phyloP scores from a whole-genome alignment of 2,329 filamentous ascomycete species.

The Colletotrichum navitas region DNA sequence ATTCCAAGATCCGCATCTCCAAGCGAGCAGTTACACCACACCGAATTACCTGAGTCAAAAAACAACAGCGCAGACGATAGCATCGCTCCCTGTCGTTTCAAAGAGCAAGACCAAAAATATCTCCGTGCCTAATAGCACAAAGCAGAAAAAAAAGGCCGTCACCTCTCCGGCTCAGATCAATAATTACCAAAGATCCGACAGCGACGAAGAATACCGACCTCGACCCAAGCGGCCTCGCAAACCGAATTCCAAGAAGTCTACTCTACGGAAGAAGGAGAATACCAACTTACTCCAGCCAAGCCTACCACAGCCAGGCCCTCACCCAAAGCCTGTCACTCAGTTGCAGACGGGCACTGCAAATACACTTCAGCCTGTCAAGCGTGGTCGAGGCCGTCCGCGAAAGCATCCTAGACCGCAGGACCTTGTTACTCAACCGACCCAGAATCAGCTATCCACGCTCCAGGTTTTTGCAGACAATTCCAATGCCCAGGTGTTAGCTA shows the following conservation, averaged over 20 bases:
- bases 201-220: slow-evolving; percentile 28
- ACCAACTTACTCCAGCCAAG: no score
- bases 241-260: slow-evolving; percentile 5
- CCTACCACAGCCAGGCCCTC: not conserved
- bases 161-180: not conserved
- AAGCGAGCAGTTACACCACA: no score
- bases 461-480: not conserved
- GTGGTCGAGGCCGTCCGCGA: slow-evolving; percentile 34
- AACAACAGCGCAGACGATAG: not conserved
- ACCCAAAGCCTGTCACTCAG: not conserved
- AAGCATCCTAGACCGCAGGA: slow-evolving; percentile 25
- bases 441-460: not conserved
- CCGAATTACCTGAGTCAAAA: not conserved
- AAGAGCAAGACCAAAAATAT: not conserved
- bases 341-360: not conserved
- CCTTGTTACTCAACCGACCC: not conserved
- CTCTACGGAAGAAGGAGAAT: slow-evolving; percentile 8
- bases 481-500: not conserved
- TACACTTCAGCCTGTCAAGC: slow-evolving; percentile 19
- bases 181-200: slow-evolving; percentile 6
- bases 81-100: not conserved
- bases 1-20: no score
- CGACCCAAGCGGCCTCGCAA: slow-evolving; percentile 20
- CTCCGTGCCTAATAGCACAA: not conserved
- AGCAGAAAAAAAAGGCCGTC: not conserved